phyloP scores from a whole-genome alignment of 352 stramenopile genomes.

The Blastocystis sp. region DNA sequence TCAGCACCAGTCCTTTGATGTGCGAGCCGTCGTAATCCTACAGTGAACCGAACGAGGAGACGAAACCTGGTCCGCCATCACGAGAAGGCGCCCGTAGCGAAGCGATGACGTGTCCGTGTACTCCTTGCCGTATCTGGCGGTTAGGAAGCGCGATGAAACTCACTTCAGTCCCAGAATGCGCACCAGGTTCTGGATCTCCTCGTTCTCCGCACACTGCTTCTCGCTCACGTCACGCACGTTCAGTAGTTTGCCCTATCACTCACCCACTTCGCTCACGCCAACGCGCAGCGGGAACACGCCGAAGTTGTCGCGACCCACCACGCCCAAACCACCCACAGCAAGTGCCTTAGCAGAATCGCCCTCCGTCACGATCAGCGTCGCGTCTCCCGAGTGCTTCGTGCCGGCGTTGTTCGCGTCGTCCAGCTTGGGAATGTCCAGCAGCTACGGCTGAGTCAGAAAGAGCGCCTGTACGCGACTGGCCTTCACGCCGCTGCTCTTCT shows the following conservation, averaged over 20 bases:
- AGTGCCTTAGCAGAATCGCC: constrained; percentile 97
- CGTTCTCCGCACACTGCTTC: constrained; percentile 92
- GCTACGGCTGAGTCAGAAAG: constrained; percentile 76
- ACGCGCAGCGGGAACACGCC: constrained; percentile 93
- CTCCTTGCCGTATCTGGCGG: constrained; percentile 75
- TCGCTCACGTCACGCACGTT: constrained; percentile 99
- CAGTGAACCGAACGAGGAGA: neutral
- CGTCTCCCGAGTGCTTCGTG: constrained; percentile 83
- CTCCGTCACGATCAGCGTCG: constrained; percentile 97
- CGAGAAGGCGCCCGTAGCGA: constrained; percentile 97
- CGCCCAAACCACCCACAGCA: constrained; percentile 90
- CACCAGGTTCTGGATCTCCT: constrained; percentile 93
- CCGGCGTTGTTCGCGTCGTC: constrained; percentile 95
- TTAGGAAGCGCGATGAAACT: constrained; percentile 76
- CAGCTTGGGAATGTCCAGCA: constrained; percentile 91
- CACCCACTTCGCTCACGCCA: neutral
- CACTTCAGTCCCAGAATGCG: constrained; percentile 95
- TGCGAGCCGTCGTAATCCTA: constrained; percentile 93
- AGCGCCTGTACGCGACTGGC: constrained; percentile 82
- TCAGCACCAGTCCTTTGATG: constrained; percentile 98
- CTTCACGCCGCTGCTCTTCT: constrained; percentile 85
- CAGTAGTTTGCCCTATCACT: constrained; percentile 88
- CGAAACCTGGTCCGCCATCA: constrained; percentile 97
- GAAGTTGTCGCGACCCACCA: constrained; percentile 93
- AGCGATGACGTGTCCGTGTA: constrained; percentile 79